phyloP scores from a whole-genome alignment of 2,329 filamentous ascomycete species.

The Pseudogymnoascus sp. region DNA sequence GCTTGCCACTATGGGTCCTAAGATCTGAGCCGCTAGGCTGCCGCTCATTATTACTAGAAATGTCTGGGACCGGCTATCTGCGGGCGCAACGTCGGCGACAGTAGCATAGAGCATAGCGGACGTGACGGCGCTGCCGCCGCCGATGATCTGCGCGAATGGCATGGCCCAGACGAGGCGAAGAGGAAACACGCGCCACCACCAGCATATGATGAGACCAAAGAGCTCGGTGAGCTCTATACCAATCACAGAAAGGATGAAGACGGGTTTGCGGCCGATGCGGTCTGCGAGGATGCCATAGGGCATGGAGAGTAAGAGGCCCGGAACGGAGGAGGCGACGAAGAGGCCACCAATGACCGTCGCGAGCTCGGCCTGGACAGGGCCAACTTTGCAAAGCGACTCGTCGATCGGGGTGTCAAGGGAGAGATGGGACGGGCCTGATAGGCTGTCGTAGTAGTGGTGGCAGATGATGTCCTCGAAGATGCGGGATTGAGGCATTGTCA shows the following conservation, averaged over 20 bases:
- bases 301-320: conserved; percentile 27
- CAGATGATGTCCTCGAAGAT: conserved; percentile 35
- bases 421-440: conserved; percentile 18
- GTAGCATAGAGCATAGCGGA: conserved; percentile 29
- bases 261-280: conserved; percentile 31
- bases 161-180: conserved; percentile 29
- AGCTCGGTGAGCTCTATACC: conserved; percentile 26
- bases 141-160: conserved; percentile 26
- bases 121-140: conserved; percentile 30
- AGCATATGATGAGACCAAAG: conserved; percentile 28
- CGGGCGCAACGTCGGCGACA: conserved; percentile 30
- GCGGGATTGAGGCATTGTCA: conserved; percentile 28
- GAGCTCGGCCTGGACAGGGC: conserved; percentile 30
- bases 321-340: conserved; percentile 25
- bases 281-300: conserved; percentile 34
- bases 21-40: conserved; percentile 28
- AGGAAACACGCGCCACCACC: conserved; percentile 28
- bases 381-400: conserved; percentile 31
- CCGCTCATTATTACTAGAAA: conserved; percentile 29
- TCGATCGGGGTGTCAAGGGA: conserved; percentile 24
- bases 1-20: conserved; percentile 31
- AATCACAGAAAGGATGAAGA: conserved; percentile 26
- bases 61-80: conserved; percentile 29
- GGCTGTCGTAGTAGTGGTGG: conserved; percentile 29
- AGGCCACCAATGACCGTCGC: conserved; percentile 29